Conservation (phyloP, 257 asterid genomes). For the Nicotiana sylvestris region DNA sequence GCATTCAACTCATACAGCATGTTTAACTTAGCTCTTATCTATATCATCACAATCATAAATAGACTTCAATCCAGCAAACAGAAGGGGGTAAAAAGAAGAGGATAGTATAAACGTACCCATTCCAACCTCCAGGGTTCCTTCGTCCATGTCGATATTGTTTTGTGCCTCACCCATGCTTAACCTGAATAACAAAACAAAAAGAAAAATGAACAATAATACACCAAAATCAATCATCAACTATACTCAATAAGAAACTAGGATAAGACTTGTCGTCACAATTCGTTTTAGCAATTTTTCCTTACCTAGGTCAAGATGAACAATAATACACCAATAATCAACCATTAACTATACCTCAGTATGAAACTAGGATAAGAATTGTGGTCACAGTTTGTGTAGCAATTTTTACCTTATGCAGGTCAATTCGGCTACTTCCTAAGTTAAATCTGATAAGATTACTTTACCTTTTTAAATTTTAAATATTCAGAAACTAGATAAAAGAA, state of each 20-base stretch:
- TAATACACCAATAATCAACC: not conserved
- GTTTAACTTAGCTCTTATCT: not conserved
- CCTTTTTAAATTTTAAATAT: not conserved
- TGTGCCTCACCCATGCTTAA: conserved; percentile 52
- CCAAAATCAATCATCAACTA: not conserved
- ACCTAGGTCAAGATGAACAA: not conserved
- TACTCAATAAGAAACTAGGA: not conserved
- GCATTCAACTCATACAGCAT: not conserved
- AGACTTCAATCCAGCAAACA: not conserved
- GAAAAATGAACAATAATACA: conserved; percentile 6
- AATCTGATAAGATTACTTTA: not conserved
- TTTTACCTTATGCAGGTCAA: not conserved
- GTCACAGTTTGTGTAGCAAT: not conserved
- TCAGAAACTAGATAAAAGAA: not conserved
- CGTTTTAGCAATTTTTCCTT: no score
- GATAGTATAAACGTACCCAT: conserved; percentile 53
- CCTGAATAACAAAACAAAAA: conserved; percentile 29
- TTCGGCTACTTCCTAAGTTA: not conserved
- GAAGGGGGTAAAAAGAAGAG: not conserved
- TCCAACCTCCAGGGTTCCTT: conserved; percentile 88
- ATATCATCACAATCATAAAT: not conserved
- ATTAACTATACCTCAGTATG: not conserved
- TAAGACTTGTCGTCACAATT: not conserved
- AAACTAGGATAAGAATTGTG: not conserved
- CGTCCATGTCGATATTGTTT: conserved; percentile 59